These are phyloP conservation scores for Rhytidiadelphus loreus DNA, from an alignment of 225 moss, liverwort and hornwort genomes.

Conservation along the genomic window DNA sequence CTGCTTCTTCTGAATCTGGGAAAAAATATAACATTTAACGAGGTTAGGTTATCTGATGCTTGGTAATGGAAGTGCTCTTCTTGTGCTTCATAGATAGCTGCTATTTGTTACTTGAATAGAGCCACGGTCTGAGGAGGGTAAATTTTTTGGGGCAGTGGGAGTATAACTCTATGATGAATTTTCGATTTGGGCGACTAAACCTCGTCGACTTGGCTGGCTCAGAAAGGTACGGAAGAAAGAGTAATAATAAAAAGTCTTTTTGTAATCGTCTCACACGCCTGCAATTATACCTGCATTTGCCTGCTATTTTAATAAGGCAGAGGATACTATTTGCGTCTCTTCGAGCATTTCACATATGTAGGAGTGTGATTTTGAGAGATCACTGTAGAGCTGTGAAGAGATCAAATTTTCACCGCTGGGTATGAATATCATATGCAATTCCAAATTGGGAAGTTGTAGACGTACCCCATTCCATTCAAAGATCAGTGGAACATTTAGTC, in stretches of 20 bases:
- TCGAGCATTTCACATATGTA: not conserved
- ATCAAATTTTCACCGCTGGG: not conserved
- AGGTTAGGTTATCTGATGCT: not conserved
- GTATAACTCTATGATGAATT: constrained; percentile 60
- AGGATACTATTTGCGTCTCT: not conserved
- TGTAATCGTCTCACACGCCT: not conserved
- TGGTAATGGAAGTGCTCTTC: not conserved
- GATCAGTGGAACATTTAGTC: not conserved
- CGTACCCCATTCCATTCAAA: not conserved
- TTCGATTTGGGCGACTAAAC: constrained; percentile 65
- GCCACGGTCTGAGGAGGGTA: not conserved
- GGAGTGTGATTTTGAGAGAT: not conserved
- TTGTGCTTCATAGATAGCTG: not conserved
- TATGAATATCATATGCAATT: not conserved
- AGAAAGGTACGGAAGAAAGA: constrained; percentile 43
- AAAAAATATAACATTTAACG: not conserved
- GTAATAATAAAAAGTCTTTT: not conserved
- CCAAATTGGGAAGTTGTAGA: not conserved
- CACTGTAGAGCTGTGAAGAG: not conserved
- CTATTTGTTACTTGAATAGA: not conserved
- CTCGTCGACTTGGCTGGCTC: constrained; percentile 93
- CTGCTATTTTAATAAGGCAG: not conserved
- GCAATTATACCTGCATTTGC: not conserved
- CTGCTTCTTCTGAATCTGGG: not conserved
- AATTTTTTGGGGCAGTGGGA: constrained; percentile 50